A percentile compares a stretch with the other conserved stretches of the same genome.
These are phyloP conservation scores for Papiliotrema terrestris DNA, from an alignment of 1,284 basidiomycete species.

Conservation along the genomic window DNA sequence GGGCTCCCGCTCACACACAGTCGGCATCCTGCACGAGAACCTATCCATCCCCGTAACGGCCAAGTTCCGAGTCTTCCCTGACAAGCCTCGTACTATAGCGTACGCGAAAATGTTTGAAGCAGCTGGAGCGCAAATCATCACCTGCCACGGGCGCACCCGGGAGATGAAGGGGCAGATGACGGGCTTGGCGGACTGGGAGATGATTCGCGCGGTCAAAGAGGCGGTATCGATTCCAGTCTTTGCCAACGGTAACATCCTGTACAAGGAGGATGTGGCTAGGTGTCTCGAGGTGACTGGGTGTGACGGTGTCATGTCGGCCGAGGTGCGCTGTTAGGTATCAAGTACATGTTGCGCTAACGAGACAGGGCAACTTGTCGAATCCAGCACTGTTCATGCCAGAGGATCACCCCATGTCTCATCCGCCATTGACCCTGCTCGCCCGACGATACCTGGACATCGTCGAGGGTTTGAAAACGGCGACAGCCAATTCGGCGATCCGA, in stretches of 20 bases:
- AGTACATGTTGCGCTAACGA: neutral
- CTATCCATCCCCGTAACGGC: slow-evolving; percentile 88
- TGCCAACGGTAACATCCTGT: slow-evolving; percentile 96
- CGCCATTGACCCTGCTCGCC: slow-evolving; percentile 64
- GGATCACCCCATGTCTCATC: slow-evolving; percentile 56
- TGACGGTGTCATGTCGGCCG: slow-evolving; percentile 92
- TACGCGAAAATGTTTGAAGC: slow-evolving; percentile 94
- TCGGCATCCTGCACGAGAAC: slow-evolving; percentile 77
- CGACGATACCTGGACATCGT: slow-evolving; percentile 86
- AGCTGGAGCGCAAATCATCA: slow-evolving; percentile 91
- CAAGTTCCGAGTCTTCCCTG: slow-evolving; percentile 90
- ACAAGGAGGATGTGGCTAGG: slow-evolving; percentile 67
- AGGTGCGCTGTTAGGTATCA: slow-evolving; percentile 47
- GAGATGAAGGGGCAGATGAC: slow-evolving; percentile 80
- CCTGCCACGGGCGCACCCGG: slow-evolving; percentile 85
- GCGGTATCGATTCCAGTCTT: slow-evolving; percentile 89
- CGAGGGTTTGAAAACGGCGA: slow-evolving; percentile 65
- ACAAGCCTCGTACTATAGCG: slow-evolving; percentile 78
- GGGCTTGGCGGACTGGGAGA: slow-evolving; percentile 78
- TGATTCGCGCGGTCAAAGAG: slow-evolving; percentile 80
- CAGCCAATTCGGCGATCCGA: slow-evolving; percentile 73
- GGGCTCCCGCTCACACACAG: slow-evolving; percentile 48
- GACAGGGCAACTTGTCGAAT: slow-evolving; percentile 80
- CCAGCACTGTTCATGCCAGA: slow-evolving; percentile 67
- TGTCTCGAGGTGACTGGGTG: slow-evolving; percentile 79